These are phyloP conservation scores for Capsicum rhomboideum DNA, from an alignment of 257 asterid genomes.

Conservation along the genomic window DNA sequence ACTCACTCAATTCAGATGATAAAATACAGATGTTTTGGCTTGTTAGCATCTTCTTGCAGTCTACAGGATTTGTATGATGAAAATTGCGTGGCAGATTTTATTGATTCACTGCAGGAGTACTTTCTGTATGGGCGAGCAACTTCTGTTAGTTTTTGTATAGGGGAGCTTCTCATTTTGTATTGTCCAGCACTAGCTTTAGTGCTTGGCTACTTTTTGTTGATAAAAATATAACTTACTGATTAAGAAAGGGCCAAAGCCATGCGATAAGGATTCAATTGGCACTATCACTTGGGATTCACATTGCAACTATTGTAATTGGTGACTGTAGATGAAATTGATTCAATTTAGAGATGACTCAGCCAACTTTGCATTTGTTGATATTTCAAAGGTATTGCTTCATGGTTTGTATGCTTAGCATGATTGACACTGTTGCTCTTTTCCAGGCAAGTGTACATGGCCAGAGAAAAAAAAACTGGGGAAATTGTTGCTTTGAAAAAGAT, in stretches of 20 bases:
- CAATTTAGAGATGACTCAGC: not conserved
- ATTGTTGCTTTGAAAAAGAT: constrained; percentile 91
- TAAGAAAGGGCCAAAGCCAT: not conserved
- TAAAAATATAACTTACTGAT: not conserved
- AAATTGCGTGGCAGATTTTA: not conserved
- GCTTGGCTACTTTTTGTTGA: not conserved
- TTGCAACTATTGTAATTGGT: not conserved
- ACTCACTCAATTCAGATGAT: not conserved
- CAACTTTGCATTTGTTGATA: not conserved
- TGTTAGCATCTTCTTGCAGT: not conserved
- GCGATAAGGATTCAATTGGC: not conserved
- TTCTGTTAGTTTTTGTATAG: not conserved
- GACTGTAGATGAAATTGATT: not conserved
- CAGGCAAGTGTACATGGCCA: constrained; percentile 96
- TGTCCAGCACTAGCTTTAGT: not conserved
- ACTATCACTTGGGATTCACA: not conserved
- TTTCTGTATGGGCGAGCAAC: not conserved
- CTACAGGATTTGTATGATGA: not conserved
- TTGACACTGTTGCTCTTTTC: not conserved
- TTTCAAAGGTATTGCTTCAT: not conserved
- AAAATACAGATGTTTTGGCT: not conserved
- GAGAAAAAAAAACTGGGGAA: constrained; percentile 77
- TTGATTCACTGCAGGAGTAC: not conserved
- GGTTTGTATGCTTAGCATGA: not conserved
- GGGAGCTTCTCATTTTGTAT: no score